Conservation (phyloP, 2,329 filamentous ascomycete genomes). For the Penicillium paneum region DNA sequence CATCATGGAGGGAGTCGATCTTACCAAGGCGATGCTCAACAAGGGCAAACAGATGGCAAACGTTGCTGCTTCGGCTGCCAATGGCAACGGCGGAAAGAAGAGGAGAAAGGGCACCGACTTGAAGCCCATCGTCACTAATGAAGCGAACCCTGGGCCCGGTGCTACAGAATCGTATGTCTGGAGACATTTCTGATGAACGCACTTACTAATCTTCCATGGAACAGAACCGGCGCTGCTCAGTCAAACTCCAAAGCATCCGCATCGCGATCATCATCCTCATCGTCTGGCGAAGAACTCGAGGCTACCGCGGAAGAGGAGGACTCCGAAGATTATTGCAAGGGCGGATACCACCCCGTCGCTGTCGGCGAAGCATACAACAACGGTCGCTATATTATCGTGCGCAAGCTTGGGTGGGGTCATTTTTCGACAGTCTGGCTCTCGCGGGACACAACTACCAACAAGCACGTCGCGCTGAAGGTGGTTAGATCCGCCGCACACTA, state of each 20-base stretch:
- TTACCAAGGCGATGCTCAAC: slow-evolving; percentile 63
- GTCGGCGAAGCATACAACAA: slow-evolving; percentile 98
- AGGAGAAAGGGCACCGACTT: slow-evolving; percentile 61
- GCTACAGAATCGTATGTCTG: slow-evolving; percentile 38
- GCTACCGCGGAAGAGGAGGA: slow-evolving; percentile 98
- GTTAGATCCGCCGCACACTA: slow-evolving; percentile 97
- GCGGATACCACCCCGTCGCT: slow-evolving; percentile 91
- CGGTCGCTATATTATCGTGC: slow-evolving; percentile 90
- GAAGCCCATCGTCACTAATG: slow-evolving; percentile 66
- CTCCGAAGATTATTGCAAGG: slow-evolving; percentile 98
- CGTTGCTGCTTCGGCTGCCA: slow-evolving; percentile 44
- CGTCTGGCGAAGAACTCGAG: slow-evolving; percentile 78
- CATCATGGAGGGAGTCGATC: slow-evolving; percentile 62
- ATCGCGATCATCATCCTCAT: slow-evolving; percentile 72
- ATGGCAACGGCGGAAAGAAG: slow-evolving; percentile 62
- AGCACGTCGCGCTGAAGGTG: slow-evolving; percentile 96
- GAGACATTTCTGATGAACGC: slow-evolving; percentile 9
- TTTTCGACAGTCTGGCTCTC: slow-evolving; percentile 94
- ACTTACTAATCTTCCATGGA: slow-evolving; percentile 9
- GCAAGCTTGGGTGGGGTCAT: slow-evolving; percentile 96
- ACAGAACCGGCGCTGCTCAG: slow-evolving; percentile 28
- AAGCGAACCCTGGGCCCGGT: slow-evolving; percentile 44
- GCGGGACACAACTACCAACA: slow-evolving; percentile 80
- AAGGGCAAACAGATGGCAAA: slow-evolving; percentile 63
- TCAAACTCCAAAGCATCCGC: slow-evolving; percentile 45